Base-by-base conservation (phyloP, 257 asterid genomes). In the Solanum tacnaense region DNA sequence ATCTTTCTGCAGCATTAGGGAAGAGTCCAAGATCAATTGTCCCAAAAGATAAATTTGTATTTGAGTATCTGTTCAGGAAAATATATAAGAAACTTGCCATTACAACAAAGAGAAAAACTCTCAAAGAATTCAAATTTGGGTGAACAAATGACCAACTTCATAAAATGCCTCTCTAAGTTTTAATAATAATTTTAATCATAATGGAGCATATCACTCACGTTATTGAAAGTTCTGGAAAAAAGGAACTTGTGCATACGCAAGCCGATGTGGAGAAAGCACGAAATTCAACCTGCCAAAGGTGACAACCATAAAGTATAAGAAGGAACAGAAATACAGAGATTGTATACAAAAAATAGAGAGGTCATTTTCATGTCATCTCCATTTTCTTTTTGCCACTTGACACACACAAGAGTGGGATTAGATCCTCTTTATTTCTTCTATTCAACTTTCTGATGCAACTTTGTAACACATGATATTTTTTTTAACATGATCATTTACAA, bases 1-100 rank as follows among this genome's bases (percentile, higher is more conserved):
- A 93, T 89, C 94, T 97, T 91, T 95, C 98, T 52, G 99, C 99
- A 83, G 95, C 98, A 92, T 97, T 97, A 60, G 99, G 99, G 90
- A 97, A 96, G 92, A 96, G 98, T 85, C 99, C 99, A 76, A 97
- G 95, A 94, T 97, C 98, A 91, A 97, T 94, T 38, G 90, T 91
- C 89, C 95, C 99, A 87, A 97, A 97, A 36, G 98, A 97, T 89
- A 96, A 85, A 86, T 91, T 92, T 91, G 94, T 92, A 92, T 91
- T 95, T 65, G 99, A 96, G 90, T 94, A 97, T 90, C 99, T 97
- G 94, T 76, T 83, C 20, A 85, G 72, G 29, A 75, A 89, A 89
- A 89, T 49, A 87, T 83, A 81, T 71, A 89, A 90, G 91, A 90
- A 8, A 88, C 87, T 83, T 60, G 78, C 70, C 34, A 9, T 18